Conservation (phyloP, 495 filamentous ascomycete genomes). For the Patellaria atrata region DNA sequence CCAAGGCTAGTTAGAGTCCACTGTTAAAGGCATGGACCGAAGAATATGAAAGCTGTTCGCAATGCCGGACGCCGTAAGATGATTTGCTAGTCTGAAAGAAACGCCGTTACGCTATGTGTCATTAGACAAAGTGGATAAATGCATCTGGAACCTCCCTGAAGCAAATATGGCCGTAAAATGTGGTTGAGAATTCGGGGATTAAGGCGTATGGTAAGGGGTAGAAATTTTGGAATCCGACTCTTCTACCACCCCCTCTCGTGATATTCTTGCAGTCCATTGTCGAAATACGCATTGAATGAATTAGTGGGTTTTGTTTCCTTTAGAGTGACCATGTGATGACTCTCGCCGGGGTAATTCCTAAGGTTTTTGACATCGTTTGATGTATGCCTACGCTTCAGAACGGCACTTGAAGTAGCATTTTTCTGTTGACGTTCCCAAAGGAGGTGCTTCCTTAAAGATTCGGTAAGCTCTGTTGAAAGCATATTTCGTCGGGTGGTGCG, state of each 20-base stretch:
- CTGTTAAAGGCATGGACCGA: too few species aligned
- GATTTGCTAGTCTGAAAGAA: constrained; percentile 5
- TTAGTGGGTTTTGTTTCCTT: constrained; percentile 34
- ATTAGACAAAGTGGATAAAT: too few species aligned
- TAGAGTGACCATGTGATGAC: not conserved
- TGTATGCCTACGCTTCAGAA: constrained; percentile 75
- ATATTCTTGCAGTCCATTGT: constrained; percentile 52
- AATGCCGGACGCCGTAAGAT: constrained; percentile 1
- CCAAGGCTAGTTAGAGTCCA: too few species aligned
- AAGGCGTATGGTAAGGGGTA: not conserved
- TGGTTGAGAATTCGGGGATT: constrained; percentile 13
- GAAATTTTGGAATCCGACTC: not conserved
- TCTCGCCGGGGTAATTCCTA: constrained; percentile 50
- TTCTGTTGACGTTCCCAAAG: constrained; percentile 83
- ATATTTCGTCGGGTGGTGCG: constrained; percentile 92
- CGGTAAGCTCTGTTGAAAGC: constrained; percentile 83
- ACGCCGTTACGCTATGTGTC: constrained; percentile 11
- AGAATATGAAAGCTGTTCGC: too few species aligned
- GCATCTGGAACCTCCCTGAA: too few species aligned
- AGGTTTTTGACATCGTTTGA: constrained; percentile 77
- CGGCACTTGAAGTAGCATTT: constrained; percentile 73
- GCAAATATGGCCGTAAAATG: constrained; percentile 18
- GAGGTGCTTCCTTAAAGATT: constrained; percentile 63
- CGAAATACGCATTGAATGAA: constrained; percentile 51
- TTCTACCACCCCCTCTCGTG: constrained; percentile 55